phyloP scores from a whole-genome alignment of 768 basidiomycete genomes.

The Paxillus ammoniavirescens region DNA sequence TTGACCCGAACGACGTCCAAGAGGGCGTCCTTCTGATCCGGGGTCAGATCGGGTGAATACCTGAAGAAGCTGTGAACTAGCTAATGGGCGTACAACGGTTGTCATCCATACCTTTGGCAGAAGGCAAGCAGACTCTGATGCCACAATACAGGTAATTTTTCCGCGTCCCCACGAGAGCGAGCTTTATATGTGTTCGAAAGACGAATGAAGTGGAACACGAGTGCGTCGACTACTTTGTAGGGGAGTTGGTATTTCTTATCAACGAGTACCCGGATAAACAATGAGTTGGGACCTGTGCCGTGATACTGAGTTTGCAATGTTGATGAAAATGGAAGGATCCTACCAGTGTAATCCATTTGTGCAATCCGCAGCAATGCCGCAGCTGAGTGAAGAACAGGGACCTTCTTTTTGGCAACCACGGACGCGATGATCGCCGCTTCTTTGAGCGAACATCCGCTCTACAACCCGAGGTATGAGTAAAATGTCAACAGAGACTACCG shows the following conservation, averaged over 20 bases:
- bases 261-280: constrained; percentile 94
- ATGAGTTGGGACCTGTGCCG: constrained; percentile 75
- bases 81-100: neutral
- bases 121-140: constrained; percentile 96
- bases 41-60: constrained; percentile 91
- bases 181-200: constrained; percentile 89
- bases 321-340: constrained; percentile 1
- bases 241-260: constrained; percentile 99
- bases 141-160: constrained; percentile 95
- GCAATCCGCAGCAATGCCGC: constrained; percentile 92
- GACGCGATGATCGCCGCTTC: constrained; percentile 95
- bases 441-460: constrained; percentile 85
- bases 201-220: constrained; percentile 98
- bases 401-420: constrained; percentile 83
- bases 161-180: constrained; percentile 62
- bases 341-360: constrained; percentile 94
- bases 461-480: neutral
- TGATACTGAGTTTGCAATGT: neutral
- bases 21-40: constrained; percentile 97
- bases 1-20: constrained; percentile 87
- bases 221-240: constrained; percentile 95
- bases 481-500: constrained; percentile 23
- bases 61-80: constrained; percentile 38
- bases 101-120: constrained; percentile 70
- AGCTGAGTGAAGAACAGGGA: constrained; percentile 95